A percentile compares a stretch with the other conserved stretches of the same genome.
Conservation (phyloP, 768 basidiomycete species). For the Mrakia gelida region DNA sequence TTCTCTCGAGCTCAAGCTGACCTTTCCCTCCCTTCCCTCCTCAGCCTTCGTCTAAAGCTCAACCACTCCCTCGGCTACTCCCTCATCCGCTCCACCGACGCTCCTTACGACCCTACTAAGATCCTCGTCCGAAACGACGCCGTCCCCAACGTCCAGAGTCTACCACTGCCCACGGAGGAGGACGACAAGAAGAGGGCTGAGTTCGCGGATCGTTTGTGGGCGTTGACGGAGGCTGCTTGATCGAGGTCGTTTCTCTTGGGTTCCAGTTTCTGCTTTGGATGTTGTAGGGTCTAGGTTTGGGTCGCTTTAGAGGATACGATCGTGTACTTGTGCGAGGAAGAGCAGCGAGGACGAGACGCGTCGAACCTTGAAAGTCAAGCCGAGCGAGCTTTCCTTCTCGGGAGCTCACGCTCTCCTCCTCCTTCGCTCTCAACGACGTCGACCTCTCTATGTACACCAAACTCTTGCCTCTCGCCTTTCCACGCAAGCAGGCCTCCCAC, state of each 20-base stretch:
- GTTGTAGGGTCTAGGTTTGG: background rate
- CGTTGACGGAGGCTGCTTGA: slow-evolving; percentile 8
- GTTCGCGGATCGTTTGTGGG: slow-evolving; percentile 21
- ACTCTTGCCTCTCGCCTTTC: too few species aligned
- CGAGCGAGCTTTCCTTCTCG: slow-evolving; percentile 45
- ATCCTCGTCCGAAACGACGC: slow-evolving; percentile 28
- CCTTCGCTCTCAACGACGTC: too few species aligned
- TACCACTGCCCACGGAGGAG: background rate
- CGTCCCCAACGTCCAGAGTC: slow-evolving; percentile 17
- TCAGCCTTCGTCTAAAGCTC: slow-evolving; percentile 17
- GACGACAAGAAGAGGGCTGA: slow-evolving; percentile 10
- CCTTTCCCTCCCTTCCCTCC: background rate
- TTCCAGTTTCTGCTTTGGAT: background rate
- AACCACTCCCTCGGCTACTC: slow-evolving; percentile 23
- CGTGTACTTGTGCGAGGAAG: background rate
- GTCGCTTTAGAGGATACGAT: background rate
- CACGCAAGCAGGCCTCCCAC: too few species aligned
- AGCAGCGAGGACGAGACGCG: too few species aligned
- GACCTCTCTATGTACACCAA: too few species aligned
- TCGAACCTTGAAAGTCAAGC: too few species aligned
- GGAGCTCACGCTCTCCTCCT: slow-evolving; percentile 35
- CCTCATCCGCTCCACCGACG: slow-evolving; percentile 9
- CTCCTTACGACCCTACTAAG: slow-evolving; percentile 7
- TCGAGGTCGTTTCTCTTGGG: background rate
- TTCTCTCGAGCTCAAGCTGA: background rate